Conservation (phyloP, 164 flowering plant genomes). For the Magnolia sinica region DNA sequence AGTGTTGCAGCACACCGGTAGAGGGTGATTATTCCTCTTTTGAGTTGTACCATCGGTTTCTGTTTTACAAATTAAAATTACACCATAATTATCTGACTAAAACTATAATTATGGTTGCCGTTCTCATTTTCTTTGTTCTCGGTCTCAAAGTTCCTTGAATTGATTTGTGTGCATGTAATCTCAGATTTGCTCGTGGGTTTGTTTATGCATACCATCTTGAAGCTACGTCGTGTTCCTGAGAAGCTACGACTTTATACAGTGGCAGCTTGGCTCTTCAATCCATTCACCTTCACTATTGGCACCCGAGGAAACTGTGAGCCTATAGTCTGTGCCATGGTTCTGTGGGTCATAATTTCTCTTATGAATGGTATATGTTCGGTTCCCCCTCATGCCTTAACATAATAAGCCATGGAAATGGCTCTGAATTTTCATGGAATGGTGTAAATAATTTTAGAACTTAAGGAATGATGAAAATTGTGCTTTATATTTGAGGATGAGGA, state of each 20-base stretch:
- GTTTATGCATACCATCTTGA: slow-evolving; percentile 61
- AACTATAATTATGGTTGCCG: not conserved
- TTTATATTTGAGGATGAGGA: too few species aligned
- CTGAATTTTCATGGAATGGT: not conserved
- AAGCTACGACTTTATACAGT: slow-evolving; percentile 48
- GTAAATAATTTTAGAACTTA: not conserved
- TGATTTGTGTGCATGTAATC: not conserved
- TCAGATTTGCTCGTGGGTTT: slow-evolving; percentile 83
- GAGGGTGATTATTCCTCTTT: too few species aligned
- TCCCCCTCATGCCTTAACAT: slow-evolving; percentile 6
- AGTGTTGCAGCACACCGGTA: too few species aligned
- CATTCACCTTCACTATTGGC: slow-evolving; percentile 96
- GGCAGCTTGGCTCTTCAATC: slow-evolving; percentile 88
- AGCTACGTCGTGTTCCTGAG: slow-evolving; percentile 74
- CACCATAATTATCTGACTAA: not conserved
- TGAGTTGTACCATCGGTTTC: too few species aligned
- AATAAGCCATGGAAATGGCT: not conserved
- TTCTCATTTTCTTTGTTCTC: not conserved
- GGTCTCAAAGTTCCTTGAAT: not conserved
- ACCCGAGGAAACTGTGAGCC: slow-evolving; percentile 99
- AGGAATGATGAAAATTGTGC: not conserved
- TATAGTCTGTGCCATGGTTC: slow-evolving; percentile 73
- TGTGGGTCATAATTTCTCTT: slow-evolving; percentile 79
- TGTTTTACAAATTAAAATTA: not conserved
- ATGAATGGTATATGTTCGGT: slow-evolving; percentile 65